A percentile compares a stretch with the other conserved stretches of the same genome.
These are phyloP conservation scores for Eurotiales sp. DNA, from an alignment of 2,329 filamentous ascomycete species.

Conservation along the genomic window DNA sequence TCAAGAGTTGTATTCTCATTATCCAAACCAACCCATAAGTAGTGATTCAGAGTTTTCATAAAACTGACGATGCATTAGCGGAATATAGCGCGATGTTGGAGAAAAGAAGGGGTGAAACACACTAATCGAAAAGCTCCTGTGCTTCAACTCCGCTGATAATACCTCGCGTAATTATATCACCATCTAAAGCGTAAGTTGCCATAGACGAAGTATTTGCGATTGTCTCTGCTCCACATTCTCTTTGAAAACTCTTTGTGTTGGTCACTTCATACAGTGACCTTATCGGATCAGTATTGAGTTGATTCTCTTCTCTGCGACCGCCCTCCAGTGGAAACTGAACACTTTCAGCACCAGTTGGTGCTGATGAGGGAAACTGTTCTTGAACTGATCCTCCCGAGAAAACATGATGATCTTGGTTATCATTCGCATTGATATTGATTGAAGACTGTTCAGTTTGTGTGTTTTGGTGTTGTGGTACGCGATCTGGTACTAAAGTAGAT, in stretches of 20 bases:
- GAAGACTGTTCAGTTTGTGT: too few species aligned
- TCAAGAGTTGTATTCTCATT: not conserved
- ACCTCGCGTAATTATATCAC: not conserved
- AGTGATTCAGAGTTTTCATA: not conserved
- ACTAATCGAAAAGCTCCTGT: slow-evolving; percentile 1
- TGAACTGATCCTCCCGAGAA: too few species aligned
- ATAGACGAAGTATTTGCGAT: not conserved
- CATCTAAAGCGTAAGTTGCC: too few species aligned
- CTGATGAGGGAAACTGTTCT: too few species aligned
- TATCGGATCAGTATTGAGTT: not conserved
- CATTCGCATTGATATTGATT: too few species aligned
- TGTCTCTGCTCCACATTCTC: not conserved
- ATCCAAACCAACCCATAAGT: not conserved
- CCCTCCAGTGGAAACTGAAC: not conserved
- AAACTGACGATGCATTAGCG: not conserved
- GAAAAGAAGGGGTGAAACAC: not conserved
- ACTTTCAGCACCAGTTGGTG: not conserved
- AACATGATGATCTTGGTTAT: too few species aligned
- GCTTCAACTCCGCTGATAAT: not conserved
- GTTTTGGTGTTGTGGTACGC: too few species aligned
- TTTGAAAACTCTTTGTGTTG: not conserved
- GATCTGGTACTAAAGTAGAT: too few species aligned
- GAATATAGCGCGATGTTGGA: not conserved
- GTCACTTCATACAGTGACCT: not conserved
- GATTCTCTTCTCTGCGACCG: not conserved